These are phyloP conservation scores for Athelia psychrophila DNA, from an alignment of 1,284 basidiomycete genomes.

Conservation along the genomic window DNA sequence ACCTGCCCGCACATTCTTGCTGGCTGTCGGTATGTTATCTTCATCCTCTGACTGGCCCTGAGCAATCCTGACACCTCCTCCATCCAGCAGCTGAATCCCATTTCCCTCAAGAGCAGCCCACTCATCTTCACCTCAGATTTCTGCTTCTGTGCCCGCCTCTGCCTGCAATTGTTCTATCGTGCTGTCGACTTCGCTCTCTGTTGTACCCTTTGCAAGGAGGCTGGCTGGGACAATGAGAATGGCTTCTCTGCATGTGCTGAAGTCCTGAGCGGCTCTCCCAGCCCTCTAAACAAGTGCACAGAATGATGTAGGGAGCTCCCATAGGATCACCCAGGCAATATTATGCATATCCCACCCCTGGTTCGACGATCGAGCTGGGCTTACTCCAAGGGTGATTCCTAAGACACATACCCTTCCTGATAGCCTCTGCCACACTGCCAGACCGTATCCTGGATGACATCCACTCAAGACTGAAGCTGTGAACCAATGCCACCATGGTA, in stretches of 20 bases:
- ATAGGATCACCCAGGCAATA: slow-evolving; percentile 3
- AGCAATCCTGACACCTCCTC: background rate
- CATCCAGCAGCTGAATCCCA: no score
- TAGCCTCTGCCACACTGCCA: slow-evolving; percentile 8
- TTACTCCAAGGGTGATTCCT: background rate
- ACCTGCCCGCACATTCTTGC: background rate
- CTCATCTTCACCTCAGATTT: background rate
- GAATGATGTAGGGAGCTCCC: slow-evolving; percentile 5
- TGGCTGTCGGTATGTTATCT: background rate
- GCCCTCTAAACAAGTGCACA: slow-evolving; percentile 3
- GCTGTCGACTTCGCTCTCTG: background rate
- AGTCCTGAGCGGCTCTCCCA: slow-evolving; percentile 2
- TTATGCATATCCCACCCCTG: slow-evolving; percentile 6
- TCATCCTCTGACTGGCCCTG: background rate
- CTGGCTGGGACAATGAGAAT: background rate
- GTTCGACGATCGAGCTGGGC: background rate
- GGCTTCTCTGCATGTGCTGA: slow-evolving; percentile 2
- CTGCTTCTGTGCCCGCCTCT: background rate
- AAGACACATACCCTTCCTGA: background rate
- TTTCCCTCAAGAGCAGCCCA: background rate
- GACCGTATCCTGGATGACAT: background rate
- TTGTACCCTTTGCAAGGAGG: background rate
- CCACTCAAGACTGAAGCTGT: background rate
- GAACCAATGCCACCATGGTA: background rate
- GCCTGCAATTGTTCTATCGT: background rate